Evolutionary conservation across 192 early-diverging fungal genomes (phyloP).

Genomic region (Physocladia obscura): DNA sequence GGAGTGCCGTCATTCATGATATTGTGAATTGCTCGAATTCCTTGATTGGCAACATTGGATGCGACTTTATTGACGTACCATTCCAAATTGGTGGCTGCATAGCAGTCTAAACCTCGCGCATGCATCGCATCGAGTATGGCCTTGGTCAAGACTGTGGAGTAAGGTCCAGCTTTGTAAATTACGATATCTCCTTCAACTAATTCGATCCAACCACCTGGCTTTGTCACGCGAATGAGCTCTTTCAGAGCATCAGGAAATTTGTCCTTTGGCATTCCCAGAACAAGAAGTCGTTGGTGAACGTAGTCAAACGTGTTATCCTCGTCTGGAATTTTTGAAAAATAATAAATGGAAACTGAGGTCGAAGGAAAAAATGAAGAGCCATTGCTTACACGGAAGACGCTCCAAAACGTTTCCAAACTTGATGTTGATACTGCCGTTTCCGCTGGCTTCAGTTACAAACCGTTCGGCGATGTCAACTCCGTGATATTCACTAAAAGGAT

Average conservation of each 20-base stretch:
- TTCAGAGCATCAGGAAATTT: constrained; percentile 43
- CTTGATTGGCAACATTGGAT: no score
- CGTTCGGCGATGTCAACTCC: not conserved
- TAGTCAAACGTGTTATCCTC: constrained; percentile 51
- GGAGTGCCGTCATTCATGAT: no score
- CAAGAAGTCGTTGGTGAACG: constrained; percentile 46
- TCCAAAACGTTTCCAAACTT: constrained; percentile 20
- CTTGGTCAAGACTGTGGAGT: no score
- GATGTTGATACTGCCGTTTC: not conserved
- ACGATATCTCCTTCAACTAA: constrained; percentile 44
- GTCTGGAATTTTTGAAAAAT: constrained; percentile 10
- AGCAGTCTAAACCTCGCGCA: no score
- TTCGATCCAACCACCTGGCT: constrained; percentile 56
- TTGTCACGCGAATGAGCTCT: constrained; percentile 51
- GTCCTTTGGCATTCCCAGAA: constrained; percentile 37
- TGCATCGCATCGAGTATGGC: no score
- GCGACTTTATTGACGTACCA: no score
- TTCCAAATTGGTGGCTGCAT: no score
- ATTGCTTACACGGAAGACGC: constrained; percentile 15
- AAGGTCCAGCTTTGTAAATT: no score
- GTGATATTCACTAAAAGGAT: not conserved
- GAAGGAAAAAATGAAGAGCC: not conserved
- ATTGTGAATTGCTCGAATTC: no score
- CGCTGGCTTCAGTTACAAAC: not conserved
- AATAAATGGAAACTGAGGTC: not conserved